Evolutionary conservation across 2,329 filamentous ascomycete species (phyloP), one percentile per base, ranked within the genome.

Genomic region (Septoria petroselini): DNA sequence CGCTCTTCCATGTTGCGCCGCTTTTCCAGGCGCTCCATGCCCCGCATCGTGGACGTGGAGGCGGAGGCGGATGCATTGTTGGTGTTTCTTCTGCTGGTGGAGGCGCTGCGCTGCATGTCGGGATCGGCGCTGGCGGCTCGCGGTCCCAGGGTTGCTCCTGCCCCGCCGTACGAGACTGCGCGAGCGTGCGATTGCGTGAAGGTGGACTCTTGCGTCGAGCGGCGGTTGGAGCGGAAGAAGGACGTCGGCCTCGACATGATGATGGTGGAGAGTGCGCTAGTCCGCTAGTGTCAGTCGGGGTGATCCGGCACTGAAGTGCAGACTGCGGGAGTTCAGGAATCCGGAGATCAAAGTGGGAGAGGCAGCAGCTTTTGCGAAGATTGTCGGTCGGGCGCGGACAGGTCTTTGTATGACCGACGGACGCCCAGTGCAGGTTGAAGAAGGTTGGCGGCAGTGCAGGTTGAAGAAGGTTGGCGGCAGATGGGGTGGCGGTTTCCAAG

Each of bases 1-100:
- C 40, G 53, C 44, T 65, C 62, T 37, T 67, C 64, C 62, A 67
- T 64, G 11, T 58, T 63, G 19, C 63, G 54, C 15, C 64, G 58
- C n/a, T 57, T 53, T 46, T 65, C 64, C 37, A 67, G 54, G 46
- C 64, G 46, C 18, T 58, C 54, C 55, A 65, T 62, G 21, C 61
- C 60, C 21, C 63, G 58, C 35, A 61, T 29, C 3, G 52, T 45
- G n/a, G 48, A n/a, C n/a, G n/a, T n/a, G n/a, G n/a, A n/a, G n/a
- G n/a, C n/a, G n/a, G n/a, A n/a, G n/a, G n/a, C n/a, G n/a, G n/a
- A n/a, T n/a, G n/a, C n/a, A n/a, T n/a, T n/a, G n/a, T n/a, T 17
- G n/a, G 47, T 37, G 25, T 31, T 31, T 41, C 14, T 34, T 33
- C 39, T 39, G 23, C 40, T 57, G 21, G 39, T 41, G 11, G 57